These are phyloP conservation scores for Isoetes taiwanensis DNA, from an alignment of 75 land plant species.

Conservation along the genomic window DNA sequence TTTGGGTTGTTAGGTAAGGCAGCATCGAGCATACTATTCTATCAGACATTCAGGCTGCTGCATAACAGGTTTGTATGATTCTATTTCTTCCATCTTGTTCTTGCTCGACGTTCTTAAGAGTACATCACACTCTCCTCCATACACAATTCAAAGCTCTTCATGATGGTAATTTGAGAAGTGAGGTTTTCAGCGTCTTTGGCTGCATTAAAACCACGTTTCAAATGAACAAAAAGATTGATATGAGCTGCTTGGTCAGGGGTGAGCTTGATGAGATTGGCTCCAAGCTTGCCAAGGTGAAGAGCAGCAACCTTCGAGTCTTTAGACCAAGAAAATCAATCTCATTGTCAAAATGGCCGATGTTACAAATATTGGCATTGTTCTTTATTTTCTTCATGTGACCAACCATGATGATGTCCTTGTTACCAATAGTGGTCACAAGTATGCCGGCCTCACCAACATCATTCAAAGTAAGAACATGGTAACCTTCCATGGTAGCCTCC, in stretches of 20 bases:
- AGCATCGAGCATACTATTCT: too few relatives aligned
- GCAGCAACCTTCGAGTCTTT: constrained; percentile 80
- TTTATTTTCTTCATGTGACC: constrained; percentile 84
- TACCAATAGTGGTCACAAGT: constrained; percentile 83
- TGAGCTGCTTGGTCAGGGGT: constrained; percentile 53
- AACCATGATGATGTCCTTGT: constrained; percentile 96
- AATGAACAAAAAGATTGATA: constrained; percentile 54
- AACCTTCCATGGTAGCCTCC: constrained; percentile 74
- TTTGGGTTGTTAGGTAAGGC: too few relatives aligned
- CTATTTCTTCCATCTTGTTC: too few relatives aligned
- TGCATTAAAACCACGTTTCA: too few relatives aligned
- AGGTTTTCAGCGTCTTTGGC: too few relatives aligned
- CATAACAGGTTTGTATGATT: too few relatives aligned
- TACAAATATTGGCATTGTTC: constrained; percentile 70
- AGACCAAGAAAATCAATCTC: constrained; percentile 84
- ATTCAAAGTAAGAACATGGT: constrained; percentile 47
- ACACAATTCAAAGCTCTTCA: too few relatives aligned
- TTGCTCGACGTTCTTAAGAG: too few relatives aligned
- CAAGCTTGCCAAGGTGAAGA: constrained; percentile 64
- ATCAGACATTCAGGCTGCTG: too few relatives aligned
- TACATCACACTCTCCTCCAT: too few relatives aligned
- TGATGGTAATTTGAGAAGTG: too few relatives aligned
- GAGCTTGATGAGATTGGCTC: constrained; percentile 73
- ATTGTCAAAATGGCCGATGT: constrained; percentile 93
- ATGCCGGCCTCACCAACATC: constrained; percentile 76